Percentiles rank a stretch among this genome's conserved stretches.
These are phyloP conservation scores for Leucoagaricus sp. DNA, from an alignment of 1,284 basidiomycete species.

Conservation along the genomic window DNA sequence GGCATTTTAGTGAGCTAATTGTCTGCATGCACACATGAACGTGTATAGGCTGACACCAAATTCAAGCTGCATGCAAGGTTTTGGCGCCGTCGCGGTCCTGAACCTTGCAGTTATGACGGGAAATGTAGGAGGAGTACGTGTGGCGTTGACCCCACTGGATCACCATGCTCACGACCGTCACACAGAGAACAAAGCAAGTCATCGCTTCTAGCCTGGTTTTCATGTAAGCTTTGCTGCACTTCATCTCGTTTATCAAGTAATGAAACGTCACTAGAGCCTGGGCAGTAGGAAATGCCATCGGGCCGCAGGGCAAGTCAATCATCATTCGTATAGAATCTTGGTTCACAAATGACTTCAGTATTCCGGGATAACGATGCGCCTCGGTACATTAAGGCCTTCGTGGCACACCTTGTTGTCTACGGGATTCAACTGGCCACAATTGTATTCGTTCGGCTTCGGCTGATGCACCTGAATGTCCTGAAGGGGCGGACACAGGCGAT, in stretches of 20 bases:
- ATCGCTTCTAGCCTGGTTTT: constrained; percentile 47
- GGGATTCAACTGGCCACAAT: constrained; percentile 46
- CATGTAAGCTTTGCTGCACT: constrained; percentile 32
- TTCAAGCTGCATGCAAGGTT: constrained; percentile 44
- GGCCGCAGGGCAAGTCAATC: constrained; percentile 46
- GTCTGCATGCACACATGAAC: background rate
- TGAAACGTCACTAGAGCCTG: constrained; percentile 34
- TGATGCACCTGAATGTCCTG: constrained; percentile 47
- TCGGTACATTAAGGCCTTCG: constrained; percentile 49
- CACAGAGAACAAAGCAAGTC: constrained; percentile 48
- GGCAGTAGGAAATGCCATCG: constrained; percentile 52
- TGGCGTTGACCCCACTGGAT: background rate
- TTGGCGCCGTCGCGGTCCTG: constrained; percentile 43
- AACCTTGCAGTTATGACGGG: constrained; percentile 48
- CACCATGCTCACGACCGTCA: background rate
- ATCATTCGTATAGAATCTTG: background rate
- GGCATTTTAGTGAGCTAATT: constrained; percentile 46
- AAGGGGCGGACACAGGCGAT: constrained; percentile 41
- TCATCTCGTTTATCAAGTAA: background rate
- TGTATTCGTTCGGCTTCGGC: constrained; percentile 41
- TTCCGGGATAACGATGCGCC: constrained; percentile 49
- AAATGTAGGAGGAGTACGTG: constrained; percentile 43
- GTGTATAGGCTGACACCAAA: background rate
- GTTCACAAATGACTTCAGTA: constrained; percentile 25
- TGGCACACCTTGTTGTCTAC: constrained; percentile 51